These are phyloP conservation scores for Populus simonii DNA, from an alignment of 345 rosid species.

Conservation along the genomic window DNA sequence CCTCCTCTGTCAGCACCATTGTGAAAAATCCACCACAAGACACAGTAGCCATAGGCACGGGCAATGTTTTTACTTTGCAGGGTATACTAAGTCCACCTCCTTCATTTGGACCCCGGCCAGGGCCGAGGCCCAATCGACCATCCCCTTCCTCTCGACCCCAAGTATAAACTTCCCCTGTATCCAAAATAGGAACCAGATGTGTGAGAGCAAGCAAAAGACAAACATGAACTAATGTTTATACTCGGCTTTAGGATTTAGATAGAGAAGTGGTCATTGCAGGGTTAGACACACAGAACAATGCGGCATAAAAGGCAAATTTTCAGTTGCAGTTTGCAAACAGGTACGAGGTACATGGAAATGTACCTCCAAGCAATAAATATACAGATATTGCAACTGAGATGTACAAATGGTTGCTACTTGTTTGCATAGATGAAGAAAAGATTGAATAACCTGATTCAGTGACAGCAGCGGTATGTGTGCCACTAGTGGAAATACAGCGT, in stretches of 20 bases:
- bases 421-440: neutral
- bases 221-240: neutral
- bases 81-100: constrained; percentile 91
- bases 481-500: constrained; percentile 68
- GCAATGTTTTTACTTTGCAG: constrained; percentile 64
- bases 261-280: neutral
- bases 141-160: constrained; percentile 99
- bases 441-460: constrained; percentile 62
- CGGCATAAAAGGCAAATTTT: neutral
- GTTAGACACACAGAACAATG: neutral
- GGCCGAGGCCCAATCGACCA: constrained; percentile 93
- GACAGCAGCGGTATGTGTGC: constrained; percentile 80
- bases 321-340: neutral
- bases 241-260: neutral
- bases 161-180: constrained; percentile 70
- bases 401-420: neutral
- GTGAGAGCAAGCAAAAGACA: neutral
- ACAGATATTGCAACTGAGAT: neutral
- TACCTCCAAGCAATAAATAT: neutral
- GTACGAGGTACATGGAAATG: neutral
- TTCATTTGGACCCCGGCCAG: constrained; percentile 86
- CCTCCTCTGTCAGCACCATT: constrained; percentile 63
- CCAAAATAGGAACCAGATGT: constrained; percentile 7
- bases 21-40: constrained; percentile 95
- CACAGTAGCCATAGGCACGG: constrained; percentile 65